Conservation (phyloP, 495 filamentous ascomycete genomes). For the Aspergillus kassunensis region DNA sequence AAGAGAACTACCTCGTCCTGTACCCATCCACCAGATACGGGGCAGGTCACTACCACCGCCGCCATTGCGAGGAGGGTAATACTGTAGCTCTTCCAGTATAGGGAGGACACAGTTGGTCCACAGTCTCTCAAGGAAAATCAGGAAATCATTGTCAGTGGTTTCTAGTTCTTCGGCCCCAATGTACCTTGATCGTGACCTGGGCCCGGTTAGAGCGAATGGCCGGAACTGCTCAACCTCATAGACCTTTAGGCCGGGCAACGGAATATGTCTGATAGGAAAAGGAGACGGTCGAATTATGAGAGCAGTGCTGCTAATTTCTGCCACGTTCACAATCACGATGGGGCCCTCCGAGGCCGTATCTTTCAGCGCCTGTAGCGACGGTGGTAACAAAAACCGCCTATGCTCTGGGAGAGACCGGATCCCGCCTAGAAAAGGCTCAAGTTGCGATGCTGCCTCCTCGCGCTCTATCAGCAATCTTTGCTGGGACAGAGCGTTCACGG, state of each 20-base stretch:
- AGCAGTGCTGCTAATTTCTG: background rate
- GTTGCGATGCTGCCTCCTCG: background rate
- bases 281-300: background rate
- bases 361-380: background rate
- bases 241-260: background rate
- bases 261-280: background rate
- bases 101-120: background rate
- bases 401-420: background rate
- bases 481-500: background rate
- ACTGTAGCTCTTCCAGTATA: background rate
- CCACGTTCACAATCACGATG: background rate
- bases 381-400: background rate
- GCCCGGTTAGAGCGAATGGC: background rate
- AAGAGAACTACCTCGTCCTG: background rate
- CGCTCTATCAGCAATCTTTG: background rate
- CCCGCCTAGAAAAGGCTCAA: background rate
- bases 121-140: background rate
- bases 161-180: background rate
- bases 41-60: background rate
- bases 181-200: background rate
- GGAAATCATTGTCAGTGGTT: background rate
- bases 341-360: background rate
- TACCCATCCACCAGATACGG: background rate
- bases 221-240: background rate
- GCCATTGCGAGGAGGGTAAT: background rate